Conservation (phyloP, 2,329 filamentous ascomycete genomes). For the Fusarium sp. region DNA sequence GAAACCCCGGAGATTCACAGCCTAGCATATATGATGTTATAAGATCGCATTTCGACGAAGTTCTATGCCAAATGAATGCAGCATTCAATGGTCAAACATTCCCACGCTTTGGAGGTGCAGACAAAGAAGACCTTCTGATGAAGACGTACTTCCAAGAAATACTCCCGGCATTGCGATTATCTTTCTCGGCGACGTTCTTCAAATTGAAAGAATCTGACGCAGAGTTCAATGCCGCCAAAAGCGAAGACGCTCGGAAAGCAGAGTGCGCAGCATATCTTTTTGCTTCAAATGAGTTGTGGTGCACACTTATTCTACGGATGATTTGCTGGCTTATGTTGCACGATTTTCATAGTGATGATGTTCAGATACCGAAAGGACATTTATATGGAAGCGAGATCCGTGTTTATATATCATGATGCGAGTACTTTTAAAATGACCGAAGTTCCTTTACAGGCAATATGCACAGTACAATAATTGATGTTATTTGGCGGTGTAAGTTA, state of each 20-base stretch:
- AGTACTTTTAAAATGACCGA: background rate
- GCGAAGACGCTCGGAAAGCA: background rate
- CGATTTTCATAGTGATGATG: conserved; percentile 9
- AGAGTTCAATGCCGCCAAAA: conserved; percentile 8
- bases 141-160: conserved; percentile 17
- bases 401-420: conserved; percentile 12
- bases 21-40: background rate
- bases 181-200: conserved; percentile 3
- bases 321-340: conserved; percentile 22
- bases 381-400: conserved; percentile 2
- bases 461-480: background rate
- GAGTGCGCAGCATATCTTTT: conserved; percentile 11
- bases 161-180: background rate
- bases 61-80: conserved; percentile 16
- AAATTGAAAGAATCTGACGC: conserved; percentile 8
- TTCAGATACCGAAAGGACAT: conserved; percentile 14
- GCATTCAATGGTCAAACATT: background rate
- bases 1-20: rapidly evolving
- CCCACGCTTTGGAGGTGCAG: background rate
- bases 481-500: background rate
- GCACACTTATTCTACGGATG: conserved; percentile 15
- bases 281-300: conserved; percentile 9
- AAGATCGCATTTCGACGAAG: conserved; percentile 13
- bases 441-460: background rate
- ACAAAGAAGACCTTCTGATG: conserved; percentile 14